Base-by-base conservation (phyloP, 257 asterid genomes). In the Buddleja alternifolia region DNA sequence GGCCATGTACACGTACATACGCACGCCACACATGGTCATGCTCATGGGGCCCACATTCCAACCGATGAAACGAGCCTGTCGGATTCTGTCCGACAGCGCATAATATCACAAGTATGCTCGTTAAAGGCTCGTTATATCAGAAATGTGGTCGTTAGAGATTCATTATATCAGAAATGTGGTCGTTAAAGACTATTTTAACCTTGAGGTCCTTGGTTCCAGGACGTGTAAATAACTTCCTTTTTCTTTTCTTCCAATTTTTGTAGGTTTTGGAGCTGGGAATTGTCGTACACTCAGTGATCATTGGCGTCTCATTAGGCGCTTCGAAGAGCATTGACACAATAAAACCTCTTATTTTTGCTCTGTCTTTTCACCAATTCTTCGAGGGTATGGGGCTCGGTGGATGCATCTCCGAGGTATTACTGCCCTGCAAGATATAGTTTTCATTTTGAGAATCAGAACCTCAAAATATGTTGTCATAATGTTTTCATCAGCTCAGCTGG, bases 351-450 rank as follows among this genome's bases (percentile, higher is more conserved):
- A 3, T 86, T 19, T 74, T 73, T 58, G 93, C 93, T 25, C 70
- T 86, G 45, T 79, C 85, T 19, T 84, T 82, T 54, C 93, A 86
- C 73, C 93, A 86, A 47, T 76, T 86, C 72, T 86, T 84, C 62
- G 93, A 84, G 17, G 93, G 93, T 0, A 82, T 86, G 79, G 93
- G 90, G 6, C 90, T 86, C 63, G 93, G 93, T 34, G 90, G 93
- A 46, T 84, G 93, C 79, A 80, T 86, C 4, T 76, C 90, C 6
- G 86, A 83, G 85, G 89, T 86, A 73, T 9, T 46, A 19, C 32
- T 34, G 1, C 36, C 47, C 51, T 9, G 14, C 8, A 19, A 29
- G 14, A 72, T 71, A 67, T 75, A 71, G 71, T 58, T 21, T 11
- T 16, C 40, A 41, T 32, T 50, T 62, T 15, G 10, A 60, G 83